phyloP scores from a whole-genome alignment of 2,329 filamentous ascomycete genomes.

The Sporothrix pallida region DNA sequence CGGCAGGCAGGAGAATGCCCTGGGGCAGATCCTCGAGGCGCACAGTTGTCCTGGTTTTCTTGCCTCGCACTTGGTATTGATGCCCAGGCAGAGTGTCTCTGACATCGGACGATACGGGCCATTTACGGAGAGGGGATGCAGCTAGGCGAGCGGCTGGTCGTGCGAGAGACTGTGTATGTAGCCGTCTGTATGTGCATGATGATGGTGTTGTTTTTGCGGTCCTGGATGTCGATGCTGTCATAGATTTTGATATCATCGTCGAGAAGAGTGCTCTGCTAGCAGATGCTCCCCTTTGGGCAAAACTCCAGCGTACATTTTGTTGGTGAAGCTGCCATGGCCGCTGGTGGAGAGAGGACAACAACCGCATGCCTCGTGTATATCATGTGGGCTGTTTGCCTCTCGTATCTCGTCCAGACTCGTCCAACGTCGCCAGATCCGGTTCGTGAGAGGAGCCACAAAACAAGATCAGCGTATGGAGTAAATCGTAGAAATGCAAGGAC shows the following conservation, averaged over 20 bases:
- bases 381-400: constrained; percentile 22
- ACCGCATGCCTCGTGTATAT: constrained; percentile 15
- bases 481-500: neutral
- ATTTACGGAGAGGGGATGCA: neutral
- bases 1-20: constrained; percentile 54
- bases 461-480: constrained; percentile 20
- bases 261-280: constrained; percentile 6
- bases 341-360: constrained; percentile 13
- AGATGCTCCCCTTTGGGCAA: neutral
- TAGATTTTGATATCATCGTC: neutral
- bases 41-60: constrained; percentile 61
- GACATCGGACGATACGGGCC: neutral
- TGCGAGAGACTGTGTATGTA: neutral
- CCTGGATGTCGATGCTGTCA: neutral
- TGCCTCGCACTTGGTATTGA: constrained; percentile 50
- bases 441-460: neutral
- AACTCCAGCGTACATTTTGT: neutral
- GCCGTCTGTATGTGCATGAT: neutral
- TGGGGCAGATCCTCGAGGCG: constrained; percentile 64
- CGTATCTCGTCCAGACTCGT: neutral
- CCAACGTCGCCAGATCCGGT: constrained; percentile 17
- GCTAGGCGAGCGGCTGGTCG: neutral
- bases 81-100: neutral
- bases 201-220: neutral
- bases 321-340: constrained; percentile 28